Base-by-base conservation (phyloP, 495 filamentous ascomycete species). In the Achaetomiella virescens region DNA sequence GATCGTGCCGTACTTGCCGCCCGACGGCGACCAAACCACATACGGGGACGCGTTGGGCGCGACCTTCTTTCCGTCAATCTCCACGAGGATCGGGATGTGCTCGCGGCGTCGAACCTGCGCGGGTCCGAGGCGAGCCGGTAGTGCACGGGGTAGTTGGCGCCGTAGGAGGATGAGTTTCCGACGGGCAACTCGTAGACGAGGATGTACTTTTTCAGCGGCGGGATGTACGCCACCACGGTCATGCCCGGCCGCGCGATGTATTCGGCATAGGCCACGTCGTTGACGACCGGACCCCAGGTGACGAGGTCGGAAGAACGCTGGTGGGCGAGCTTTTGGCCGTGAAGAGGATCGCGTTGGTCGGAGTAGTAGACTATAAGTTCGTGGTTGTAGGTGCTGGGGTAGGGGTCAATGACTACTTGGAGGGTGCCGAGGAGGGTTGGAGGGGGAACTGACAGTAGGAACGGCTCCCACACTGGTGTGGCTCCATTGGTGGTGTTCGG, bases 401-500 rank as follows among this genome's bases (percentile, higher is more conserved):
- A 18, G 10, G 24, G 36, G 2, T 35, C 9, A 0, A 31, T 20
- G 25, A 25, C 10, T 5, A 14, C 22, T 14, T 9, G 8, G 3
- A 1, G 14, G 1, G 1, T 24, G 20, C 2, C 10, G 11, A 7
- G 11, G 17, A 24, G 18, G 6, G 38, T 5, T 5, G 17, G 47
- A 6, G 11, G 27, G n/a, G 24, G 48, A 17, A 31, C 48, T 9
- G 27, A 63, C 70, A 87, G 64, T 17, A 88, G 63, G 60, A 83
- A 85, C 0, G 85, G 85, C 66, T 89, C 85, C 86, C 85, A 88
- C 11, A 88, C 77, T 2, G 84, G 82, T 0, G 84, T 84, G 42
- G 79, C 52, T 5, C 84, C 84, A 62, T 87, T 86, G 48, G 76
- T 70, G 0, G 86, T 84, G 27, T 70, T 61, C 0, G 84, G 83